phyloP scores from a whole-genome alignment of 257 asterid species.

The Jasminum sambac region DNA sequence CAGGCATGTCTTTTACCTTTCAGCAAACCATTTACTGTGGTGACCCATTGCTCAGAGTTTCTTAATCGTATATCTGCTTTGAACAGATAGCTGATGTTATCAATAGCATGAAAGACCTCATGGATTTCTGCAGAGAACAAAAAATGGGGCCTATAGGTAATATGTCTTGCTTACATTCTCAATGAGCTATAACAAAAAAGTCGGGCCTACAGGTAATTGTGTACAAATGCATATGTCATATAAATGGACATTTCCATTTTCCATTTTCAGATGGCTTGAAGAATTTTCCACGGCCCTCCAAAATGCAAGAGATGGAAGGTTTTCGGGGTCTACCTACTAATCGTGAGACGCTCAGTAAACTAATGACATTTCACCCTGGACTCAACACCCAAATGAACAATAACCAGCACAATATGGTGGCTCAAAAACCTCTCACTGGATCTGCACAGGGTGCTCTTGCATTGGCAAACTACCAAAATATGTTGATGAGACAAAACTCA shows the following conservation, averaged over 20 bases:
- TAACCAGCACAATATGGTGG: constrained; percentile 54
- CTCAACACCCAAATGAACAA: constrained; percentile 43
- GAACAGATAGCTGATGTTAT: constrained; percentile 92
- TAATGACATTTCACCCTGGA: constrained; percentile 64
- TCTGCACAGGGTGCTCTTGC: constrained; percentile 77
- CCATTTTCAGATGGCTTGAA: constrained; percentile 77
- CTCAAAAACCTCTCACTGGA: constrained; percentile 56
- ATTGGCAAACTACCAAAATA: constrained; percentile 65
- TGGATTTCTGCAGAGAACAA: constrained; percentile 77
- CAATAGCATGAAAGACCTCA: constrained; percentile 93
- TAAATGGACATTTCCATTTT: neutral
- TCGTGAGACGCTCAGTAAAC: constrained; percentile 53
- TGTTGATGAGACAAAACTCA: constrained; percentile 74
- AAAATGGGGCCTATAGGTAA: constrained; percentile 89
- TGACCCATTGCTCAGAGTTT: neutral
- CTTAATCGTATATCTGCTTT: constrained; percentile 13
- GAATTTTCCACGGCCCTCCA: constrained; percentile 55
- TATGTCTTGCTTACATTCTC: neutral
- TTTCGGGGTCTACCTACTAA: constrained; percentile 56
- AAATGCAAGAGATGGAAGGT: constrained; percentile 53
- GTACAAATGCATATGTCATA: too few species aligned
- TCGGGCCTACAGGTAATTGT: too few species aligned
- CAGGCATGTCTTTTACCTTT: constrained; percentile 52
- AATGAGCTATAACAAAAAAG: too few species aligned
- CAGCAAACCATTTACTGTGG: neutral